Base-by-base conservation (phyloP, 441 rosid species). In the Brassica hybrid region DNA sequence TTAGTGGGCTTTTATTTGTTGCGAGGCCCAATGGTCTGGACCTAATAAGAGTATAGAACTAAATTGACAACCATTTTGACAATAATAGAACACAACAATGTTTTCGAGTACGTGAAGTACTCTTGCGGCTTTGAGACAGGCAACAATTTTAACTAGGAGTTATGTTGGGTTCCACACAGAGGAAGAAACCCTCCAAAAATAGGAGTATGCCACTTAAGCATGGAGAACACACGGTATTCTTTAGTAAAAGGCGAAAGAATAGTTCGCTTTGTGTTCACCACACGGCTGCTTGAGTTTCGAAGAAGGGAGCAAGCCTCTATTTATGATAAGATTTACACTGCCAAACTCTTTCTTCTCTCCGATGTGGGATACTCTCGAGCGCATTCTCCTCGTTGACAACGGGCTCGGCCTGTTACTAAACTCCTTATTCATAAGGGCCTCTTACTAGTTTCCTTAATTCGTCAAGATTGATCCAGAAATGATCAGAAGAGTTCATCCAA, bases 201-300 rank as follows among this genome's bases (percentile, higher is more conserved):
- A 27, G 32, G 32, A 27, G 5, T 27, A 27, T 27, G 32, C 67
- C 78, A 60, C 71, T 62, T 41, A 54, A 17, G 19, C 11, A 32
- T 19, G 58, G 43, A 72, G 76, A 61, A 78, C 83, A 84, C 90
- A 88, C 89, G 85, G 87, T 79, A 88, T 83, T 87, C 90, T 89
- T 85, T 89, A 89, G 91, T 91, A 85, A 84, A 84, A 87, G 88
- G 90, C 88, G 85, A 87, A 87, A 84, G 94, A 90, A 88, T 90
- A 87, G 84, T 85, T 90, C 85, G 91, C 90, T 87, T 0, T 91
- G 89, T 81, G 68, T 85, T 83, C 87, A 80, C 77, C 76, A 81
- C 88, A 60, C 74, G 85, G 91, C 92, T 87, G 78, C 88, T 43
- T 79, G 30, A 13, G 5, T 12, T 0, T 9, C 0, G 0, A 0